phyloP scores from a whole-genome alignment of 2,329 filamentous ascomycete species.

The Purpureocillium takamizusanense region DNA sequence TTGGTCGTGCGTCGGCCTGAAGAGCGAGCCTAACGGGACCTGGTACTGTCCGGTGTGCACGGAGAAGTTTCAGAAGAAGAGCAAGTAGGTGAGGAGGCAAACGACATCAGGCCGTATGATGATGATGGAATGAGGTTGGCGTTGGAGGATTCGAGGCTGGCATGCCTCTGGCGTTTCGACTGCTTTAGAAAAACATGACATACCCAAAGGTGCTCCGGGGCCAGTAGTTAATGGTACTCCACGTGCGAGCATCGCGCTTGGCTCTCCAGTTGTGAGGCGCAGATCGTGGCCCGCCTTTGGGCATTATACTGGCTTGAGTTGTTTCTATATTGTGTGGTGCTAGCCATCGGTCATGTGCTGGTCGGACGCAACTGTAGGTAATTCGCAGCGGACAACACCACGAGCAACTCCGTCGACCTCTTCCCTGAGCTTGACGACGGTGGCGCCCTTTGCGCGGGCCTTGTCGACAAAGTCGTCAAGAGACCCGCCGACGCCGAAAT shows the following conservation, averaged over 20 bases:
- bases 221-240: too few relatives aligned
- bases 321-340: too few relatives aligned
- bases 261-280: too few relatives aligned
- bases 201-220: too few relatives aligned
- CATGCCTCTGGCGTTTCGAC: too few relatives aligned
- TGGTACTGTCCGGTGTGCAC: slow-evolving; percentile 60
- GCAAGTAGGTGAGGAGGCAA: slow-evolving; percentile 12
- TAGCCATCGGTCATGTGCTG: too few relatives aligned
- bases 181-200: too few relatives aligned
- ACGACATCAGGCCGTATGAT: not conserved
- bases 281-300: too few relatives aligned
- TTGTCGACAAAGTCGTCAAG: slow-evolving; percentile 62
- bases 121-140: not conserved
- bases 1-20: slow-evolving; percentile 64
- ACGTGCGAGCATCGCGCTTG: too few relatives aligned
- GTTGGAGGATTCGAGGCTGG: not conserved
- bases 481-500: slow-evolving; percentile 78
- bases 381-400: slow-evolving; percentile 45
- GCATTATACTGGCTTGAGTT: too few relatives aligned
- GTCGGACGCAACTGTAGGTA: too few relatives aligned
- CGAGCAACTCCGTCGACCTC: slow-evolving; percentile 53
- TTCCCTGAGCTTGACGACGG: slow-evolving; percentile 43
- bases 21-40: slow-evolving; percentile 57
- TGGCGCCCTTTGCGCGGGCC: slow-evolving; percentile 37
- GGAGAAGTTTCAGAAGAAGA: slow-evolving; percentile 38